Evolutionary conservation across 2,329 filamentous ascomycete species (phyloP), one percentile per base, ranked within the genome.

Genomic region (Pochonia chlamydosporia): DNA sequence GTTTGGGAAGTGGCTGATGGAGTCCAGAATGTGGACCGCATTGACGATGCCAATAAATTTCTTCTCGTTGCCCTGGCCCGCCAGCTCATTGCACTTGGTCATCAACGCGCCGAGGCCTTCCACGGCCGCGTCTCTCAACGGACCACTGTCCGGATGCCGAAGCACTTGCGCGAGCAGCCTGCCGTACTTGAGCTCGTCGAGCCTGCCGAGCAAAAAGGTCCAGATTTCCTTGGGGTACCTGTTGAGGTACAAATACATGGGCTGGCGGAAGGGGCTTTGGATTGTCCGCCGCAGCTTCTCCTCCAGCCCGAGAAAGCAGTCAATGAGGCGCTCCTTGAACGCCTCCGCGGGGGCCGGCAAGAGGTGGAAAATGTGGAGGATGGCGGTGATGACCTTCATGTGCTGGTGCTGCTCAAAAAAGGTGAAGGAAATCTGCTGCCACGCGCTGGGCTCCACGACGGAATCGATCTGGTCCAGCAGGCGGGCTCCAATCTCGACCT

Each of bases 291-390:
- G 81, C 33, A 99, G 73, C 54, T 85, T 87, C 45, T 85, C 81
- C 64, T 99, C 93, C 0, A 99, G 75, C 36, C 90, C 86, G 47
- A 99, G 74, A n/a, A 95, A 89, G 44, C 87, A 88, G 55, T 95
- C 87, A 42, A 97, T 89, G 37, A 99, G 78, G 25, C 87, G 82
- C 51, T 91, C 89, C 66, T 97, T 90, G 64, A 99, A 99, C 14
- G 85, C 83, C 50, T 91, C 88, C 2, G 95, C 95, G 9, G 89
- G 89, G 0, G 89, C 79, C 0, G 95, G 93, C 4, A 99, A 75
- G n/a, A 99, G 77, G 63, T 97, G 91, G 65, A 99, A 99, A 48
- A 99, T 92, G 61, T 96, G 93, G 64, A 99, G 86, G 46, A 97
- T 95, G 0, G 92, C 89, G 3, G 90, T 87, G 31, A 97, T 89